These are phyloP conservation scores for Apiospora phragmitis DNA, from an alignment of 2,329 filamentous ascomycete genomes.

Conservation along the genomic window DNA sequence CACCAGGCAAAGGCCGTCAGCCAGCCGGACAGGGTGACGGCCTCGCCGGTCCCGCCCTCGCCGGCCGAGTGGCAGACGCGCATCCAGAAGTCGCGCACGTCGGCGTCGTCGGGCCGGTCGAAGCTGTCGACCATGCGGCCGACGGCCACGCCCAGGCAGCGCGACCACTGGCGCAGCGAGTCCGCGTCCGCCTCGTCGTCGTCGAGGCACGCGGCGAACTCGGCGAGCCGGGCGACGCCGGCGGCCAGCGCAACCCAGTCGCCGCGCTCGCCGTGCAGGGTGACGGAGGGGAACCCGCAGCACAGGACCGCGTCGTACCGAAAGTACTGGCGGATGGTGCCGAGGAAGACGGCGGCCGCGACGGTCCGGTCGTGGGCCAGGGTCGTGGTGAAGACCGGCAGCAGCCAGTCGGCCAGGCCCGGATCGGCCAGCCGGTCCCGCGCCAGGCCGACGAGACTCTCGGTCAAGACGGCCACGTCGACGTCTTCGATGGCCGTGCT, in stretches of 20 bases:
- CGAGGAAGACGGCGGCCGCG: constrained; percentile 51
- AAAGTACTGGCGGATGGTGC: constrained; percentile 50
- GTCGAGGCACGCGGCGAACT: constrained; percentile 30
- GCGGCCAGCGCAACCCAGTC: constrained; percentile 43
- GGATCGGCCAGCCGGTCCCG: constrained; percentile 38
- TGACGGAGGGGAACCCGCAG: constrained; percentile 54
- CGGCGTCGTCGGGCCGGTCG: not conserved
- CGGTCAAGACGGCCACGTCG: not conserved
- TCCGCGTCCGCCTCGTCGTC: not conserved
- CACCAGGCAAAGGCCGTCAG: not conserved
- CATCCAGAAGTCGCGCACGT: not conserved
- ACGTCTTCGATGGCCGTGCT: not conserved
- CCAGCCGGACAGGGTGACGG: not conserved
- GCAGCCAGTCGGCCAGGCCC: constrained; percentile 45
- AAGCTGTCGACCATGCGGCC: not conserved
- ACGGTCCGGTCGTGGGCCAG: constrained; percentile 41
- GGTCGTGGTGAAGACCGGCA: constrained; percentile 54
- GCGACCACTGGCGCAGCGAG: not conserved
- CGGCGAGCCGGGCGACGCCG: constrained; percentile 36
- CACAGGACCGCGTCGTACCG: constrained; percentile 26
- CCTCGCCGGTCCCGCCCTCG: not conserved
- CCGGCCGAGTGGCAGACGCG: not conserved
- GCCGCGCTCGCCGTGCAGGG: constrained; percentile 44
- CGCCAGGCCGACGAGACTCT: constrained; percentile 22
- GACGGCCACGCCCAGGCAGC: not conserved